Conservation (phyloP, 345 rosid genomes). For the thale cress (Arabidopsis thaliana) region TAIR10.1 NC_003074.8:23148001-23148500, state of each 20-base stretch:
- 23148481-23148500: slow-evolving; percentile 53
- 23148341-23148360: slow-evolving; percentile 66
- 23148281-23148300: slow-evolving; percentile 85
- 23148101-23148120: slow-evolving; percentile 66
- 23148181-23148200: slow-evolving; percentile 68
- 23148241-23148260: slow-evolving; percentile 89
- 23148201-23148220: slow-evolving; percentile 66
- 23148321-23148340: slow-evolving; percentile 71
- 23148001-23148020: slow-evolving; percentile 47
- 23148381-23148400: slow-evolving; percentile 85
- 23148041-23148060: slow-evolving; percentile 63
- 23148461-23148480: slow-evolving; percentile 85
- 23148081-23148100: slow-evolving; percentile 69
- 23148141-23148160: slow-evolving; percentile 51
- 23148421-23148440: slow-evolving; percentile 92
- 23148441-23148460: slow-evolving; percentile 89
- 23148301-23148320: slow-evolving; percentile 97
- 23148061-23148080: slow-evolving; percentile 76
- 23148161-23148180: slow-evolving; percentile 56
- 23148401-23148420: slow-evolving; percentile 84
- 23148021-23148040: slow-evolving; percentile 57
- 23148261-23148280: slow-evolving; percentile 89
- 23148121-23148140: slow-evolving; percentile 62
- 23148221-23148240: slow-evolving; percentile 80
- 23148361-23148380: slow-evolving; percentile 50